Percentiles rank a stretch among this genome's conserved stretches.
Evolutionary conservation across 306 rosid species (phyloP).

Genomic region (Quercus gilva): DNA sequence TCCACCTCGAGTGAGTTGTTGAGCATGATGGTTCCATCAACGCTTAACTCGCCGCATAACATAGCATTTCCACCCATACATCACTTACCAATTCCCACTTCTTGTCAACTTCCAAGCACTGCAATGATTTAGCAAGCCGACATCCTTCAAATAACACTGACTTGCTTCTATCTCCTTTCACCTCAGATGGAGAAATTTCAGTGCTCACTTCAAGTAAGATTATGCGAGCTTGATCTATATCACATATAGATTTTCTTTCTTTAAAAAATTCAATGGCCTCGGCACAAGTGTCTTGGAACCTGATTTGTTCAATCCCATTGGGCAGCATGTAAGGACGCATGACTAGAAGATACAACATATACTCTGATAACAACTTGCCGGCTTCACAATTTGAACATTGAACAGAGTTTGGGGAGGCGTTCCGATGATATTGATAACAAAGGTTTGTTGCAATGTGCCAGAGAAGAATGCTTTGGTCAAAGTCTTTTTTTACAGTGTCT

Average conservation of each 20-base stretch:
- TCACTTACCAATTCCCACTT: constrained; percentile 18
- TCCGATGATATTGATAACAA: constrained; percentile 1
- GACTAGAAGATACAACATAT: constrained; percentile 31
- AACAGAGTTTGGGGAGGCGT: neutral
- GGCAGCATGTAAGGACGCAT: constrained; percentile 30
- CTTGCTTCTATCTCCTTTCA: constrained; percentile 36
- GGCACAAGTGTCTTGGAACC: constrained; percentile 39
- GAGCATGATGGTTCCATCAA: constrained; percentile 25
- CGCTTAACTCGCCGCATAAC: constrained; percentile 26
- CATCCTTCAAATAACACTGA: constrained; percentile 31
- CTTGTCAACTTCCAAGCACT: neutral
- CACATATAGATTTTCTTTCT: neutral
- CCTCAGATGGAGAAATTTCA: constrained; percentile 18
- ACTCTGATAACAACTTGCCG: constrained; percentile 26
- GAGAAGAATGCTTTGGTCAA: constrained; percentile 30
- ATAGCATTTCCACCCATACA: constrained; percentile 34
- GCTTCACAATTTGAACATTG: neutral
- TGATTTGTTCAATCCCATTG: constrained; percentile 27
- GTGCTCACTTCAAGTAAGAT: neutral
- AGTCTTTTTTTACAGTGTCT: constrained; percentile 1
- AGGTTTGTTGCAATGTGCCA: constrained; percentile 35
- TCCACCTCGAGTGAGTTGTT: constrained; percentile 26
- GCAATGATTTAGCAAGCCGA: constrained; percentile 1
- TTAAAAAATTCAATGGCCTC: constrained; percentile 24
- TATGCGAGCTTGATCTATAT: neutral